phyloP scores from a whole-genome alignment of 441 rosid species.

The Raphanus hybrid region DNA sequence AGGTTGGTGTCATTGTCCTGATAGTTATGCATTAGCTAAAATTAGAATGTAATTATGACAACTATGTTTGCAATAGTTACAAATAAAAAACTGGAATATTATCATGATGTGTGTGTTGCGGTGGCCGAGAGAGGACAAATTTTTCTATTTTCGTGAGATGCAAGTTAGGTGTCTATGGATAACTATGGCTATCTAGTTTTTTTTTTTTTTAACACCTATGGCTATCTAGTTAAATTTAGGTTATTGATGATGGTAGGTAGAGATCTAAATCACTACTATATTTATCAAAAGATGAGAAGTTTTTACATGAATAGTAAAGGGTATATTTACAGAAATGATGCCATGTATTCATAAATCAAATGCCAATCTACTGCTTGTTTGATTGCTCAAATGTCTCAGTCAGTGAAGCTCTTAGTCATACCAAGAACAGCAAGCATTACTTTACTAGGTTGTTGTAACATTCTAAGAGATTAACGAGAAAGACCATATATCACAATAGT shows the following conservation, averaged over 20 bases:
- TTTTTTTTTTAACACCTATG: too few relatives aligned
- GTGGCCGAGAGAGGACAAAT: conserved; percentile 6
- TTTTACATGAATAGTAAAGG: conserved; percentile 20
- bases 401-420: conserved; percentile 19
- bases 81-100: background rate
- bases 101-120: conserved; percentile 6
- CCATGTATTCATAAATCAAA: conserved; percentile 8
- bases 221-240: background rate
- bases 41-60: conserved; percentile 20
- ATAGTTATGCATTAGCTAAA: conserved; percentile 9
- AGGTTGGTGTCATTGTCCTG: conserved; percentile 6
- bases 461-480: conserved; percentile 11
- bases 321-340: background rate
- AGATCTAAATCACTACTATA: conserved; percentile 7
- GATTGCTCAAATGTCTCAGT: conserved; percentile 3
- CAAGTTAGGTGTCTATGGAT: conserved; percentile 4
- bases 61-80: background rate
- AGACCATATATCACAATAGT: conserved; percentile 1
- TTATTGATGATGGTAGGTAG: conserved; percentile 8
- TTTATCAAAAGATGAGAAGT: background rate
- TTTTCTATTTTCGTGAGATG: background rate
- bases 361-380: background rate
- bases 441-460: conserved; percentile 14
- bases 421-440: conserved; percentile 16
- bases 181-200: conserved; percentile 8